Evolutionary conservation across 164 flowering plant species (phyloP).

Genomic region (Nymphaea thermarum): DNA sequence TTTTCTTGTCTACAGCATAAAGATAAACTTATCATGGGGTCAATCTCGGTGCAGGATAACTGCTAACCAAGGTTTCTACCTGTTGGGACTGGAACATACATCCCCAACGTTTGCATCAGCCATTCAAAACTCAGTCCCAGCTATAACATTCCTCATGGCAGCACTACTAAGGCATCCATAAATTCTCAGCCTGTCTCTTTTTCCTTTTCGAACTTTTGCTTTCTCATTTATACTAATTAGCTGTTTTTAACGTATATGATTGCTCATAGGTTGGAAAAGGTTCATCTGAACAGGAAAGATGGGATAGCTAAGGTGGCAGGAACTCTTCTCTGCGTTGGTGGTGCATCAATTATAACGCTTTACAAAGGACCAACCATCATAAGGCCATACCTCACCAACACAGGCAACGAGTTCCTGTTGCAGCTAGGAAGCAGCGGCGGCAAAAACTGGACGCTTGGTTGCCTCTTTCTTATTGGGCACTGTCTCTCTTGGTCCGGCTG

Average conservation of each 20-base stretch:
- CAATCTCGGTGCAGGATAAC: constrained; percentile 52
- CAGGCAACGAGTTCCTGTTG: not conserved
- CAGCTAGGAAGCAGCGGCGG: constrained; percentile 36
- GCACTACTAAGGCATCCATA: constrained; percentile 54
- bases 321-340: constrained; percentile 63
- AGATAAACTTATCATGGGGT: not conserved
- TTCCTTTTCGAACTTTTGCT: not conserved
- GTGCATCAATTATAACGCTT: constrained; percentile 87
- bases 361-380: constrained; percentile 79
- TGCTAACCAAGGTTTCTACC: constrained; percentile 97
- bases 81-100: constrained; percentile 88
- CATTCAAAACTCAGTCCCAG: constrained; percentile 96
- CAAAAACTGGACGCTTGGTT: constrained; percentile 93
- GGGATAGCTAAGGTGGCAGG: constrained; percentile 78
- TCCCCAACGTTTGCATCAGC: constrained; percentile 98
- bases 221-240: not conserved
- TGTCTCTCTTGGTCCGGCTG: constrained; percentile 96
- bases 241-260: not conserved
- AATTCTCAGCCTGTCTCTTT: not conserved
- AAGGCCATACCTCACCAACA: constrained; percentile 30
- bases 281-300: constrained; percentile 64
- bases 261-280: constrained; percentile 73
- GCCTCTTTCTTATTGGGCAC: constrained; percentile 83
- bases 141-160: constrained; percentile 98
- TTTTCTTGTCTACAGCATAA: not conserved